A percentile compares a stretch with the other conserved stretches of the same genome.
These are phyloP conservation scores for Spirogloea muscicola DNA, from an alignment of 139 green algal species.

Conservation along the genomic window DNA sequence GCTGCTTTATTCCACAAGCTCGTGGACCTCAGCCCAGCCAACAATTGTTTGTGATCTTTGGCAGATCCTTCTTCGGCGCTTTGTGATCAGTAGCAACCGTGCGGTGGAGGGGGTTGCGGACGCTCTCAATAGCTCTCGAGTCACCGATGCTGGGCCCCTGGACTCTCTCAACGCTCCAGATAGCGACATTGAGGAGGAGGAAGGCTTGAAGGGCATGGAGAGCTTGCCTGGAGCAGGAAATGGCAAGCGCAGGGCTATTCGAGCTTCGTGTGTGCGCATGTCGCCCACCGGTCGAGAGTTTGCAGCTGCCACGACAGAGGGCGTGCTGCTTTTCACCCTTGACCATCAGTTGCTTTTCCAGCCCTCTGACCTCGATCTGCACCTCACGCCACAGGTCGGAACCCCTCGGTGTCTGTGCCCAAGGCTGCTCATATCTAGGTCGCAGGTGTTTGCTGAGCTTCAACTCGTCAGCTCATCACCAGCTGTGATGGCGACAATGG, in stretches of 20 bases:
- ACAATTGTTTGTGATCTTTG: no score
- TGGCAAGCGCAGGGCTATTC: constrained; percentile 46
- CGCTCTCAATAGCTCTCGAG: constrained; percentile 77
- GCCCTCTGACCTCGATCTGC: constrained; percentile 84
- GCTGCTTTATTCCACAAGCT: no score
- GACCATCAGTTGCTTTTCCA: constrained; percentile 84
- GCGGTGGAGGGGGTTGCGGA: constrained; percentile 89
- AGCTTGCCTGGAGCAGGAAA: constrained; percentile 35
- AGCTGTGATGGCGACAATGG: not conserved
- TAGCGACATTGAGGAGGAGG: constrained; percentile 54
- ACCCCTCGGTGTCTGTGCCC: no score
- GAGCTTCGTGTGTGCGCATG: constrained; percentile 70
- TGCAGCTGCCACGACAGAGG: constrained; percentile 86
- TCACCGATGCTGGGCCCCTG: constrained; percentile 88
- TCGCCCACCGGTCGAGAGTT: constrained; percentile 77
- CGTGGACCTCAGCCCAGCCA: no score
- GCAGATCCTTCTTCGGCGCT: constrained; percentile 79
- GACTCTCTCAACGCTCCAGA: constrained; percentile 70
- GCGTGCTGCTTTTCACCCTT: constrained; percentile 82
- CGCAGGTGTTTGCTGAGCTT: not conserved
- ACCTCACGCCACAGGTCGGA: constrained; percentile 70
- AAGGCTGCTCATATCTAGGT: no score
- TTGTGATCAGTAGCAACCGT: constrained; percentile 73
- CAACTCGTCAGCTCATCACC: not conserved
- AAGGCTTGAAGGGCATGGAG: constrained; percentile 12